Evolutionary conservation across 1,284 basidiomycete genomes (phyloP).

Genomic region (Xerocomus alliaceus): DNA sequence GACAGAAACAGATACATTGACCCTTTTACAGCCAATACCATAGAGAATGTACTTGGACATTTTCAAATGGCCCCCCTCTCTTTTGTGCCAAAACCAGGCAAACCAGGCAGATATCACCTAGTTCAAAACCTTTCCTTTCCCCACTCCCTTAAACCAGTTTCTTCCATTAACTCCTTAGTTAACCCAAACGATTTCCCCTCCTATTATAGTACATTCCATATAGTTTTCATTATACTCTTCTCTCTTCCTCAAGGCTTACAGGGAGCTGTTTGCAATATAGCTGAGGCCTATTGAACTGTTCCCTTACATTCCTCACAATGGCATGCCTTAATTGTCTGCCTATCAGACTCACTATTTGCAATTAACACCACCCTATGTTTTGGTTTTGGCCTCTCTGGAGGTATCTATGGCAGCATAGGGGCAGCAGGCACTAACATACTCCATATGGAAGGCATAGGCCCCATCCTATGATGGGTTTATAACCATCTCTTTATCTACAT

Average conservation of each 20-base stretch:
- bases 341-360: background rate
- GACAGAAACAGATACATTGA: no score
- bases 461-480: background rate
- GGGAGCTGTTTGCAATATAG: background rate
- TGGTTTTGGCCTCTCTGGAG: background rate
- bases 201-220: constrained; percentile 2
- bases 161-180: background rate
- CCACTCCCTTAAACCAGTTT: background rate
- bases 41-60: background rate
- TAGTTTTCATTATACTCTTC: accelerated
- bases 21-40: no score
- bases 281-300: constrained; percentile 13
- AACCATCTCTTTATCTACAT: background rate
- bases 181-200: background rate
- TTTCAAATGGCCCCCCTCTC: background rate
- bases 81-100: background rate
- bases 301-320: background rate
- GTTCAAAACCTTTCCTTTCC: background rate
- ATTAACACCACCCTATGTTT: background rate
- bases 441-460: background rate
- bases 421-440: background rate
- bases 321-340: background rate
- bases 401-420: background rate
- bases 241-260: background rate
- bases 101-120: background rate